Evolutionary conservation across 2,329 filamentous ascomycete species (phyloP).

Genomic region (Amesomyces nigricolor): DNA sequence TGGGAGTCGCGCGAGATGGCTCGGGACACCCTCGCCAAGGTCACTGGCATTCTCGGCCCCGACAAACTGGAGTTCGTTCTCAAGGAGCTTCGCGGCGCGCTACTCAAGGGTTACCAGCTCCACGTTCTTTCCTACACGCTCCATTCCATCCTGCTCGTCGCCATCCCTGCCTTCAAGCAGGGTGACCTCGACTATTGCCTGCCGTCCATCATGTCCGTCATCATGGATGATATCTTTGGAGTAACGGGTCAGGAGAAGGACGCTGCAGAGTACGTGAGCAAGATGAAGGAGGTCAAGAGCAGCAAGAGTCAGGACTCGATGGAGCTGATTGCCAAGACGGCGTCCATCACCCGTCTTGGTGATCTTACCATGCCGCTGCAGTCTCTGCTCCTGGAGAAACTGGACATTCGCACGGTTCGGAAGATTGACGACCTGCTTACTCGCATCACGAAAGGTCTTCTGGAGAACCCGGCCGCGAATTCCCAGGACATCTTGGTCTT

Average conservation of each 20-base stretch:
- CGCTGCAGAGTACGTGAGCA: slow-evolving; percentile 86
- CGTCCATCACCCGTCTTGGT: slow-evolving; percentile 67
- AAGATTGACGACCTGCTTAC: slow-evolving; percentile 88
- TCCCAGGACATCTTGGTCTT: slow-evolving; percentile 84
- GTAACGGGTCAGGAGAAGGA: slow-evolving; percentile 92
- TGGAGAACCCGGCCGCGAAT: slow-evolving; percentile 73
- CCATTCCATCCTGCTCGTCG: slow-evolving; percentile 78
- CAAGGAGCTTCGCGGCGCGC: slow-evolving; percentile 77
- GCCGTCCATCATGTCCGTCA: slow-evolving; percentile 67
- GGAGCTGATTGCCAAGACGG: slow-evolving; percentile 80
- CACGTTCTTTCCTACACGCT: slow-evolving; percentile 94
- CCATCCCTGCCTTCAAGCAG: slow-evolving; percentile 65
- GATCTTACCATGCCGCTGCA: slow-evolving; percentile 74
- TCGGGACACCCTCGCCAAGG: slow-evolving; percentile 78
- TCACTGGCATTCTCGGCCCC: slow-evolving; percentile 73
- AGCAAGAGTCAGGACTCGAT: slow-evolving; percentile 98
- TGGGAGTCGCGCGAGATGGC: slow-evolving; percentile 89
- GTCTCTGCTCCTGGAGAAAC: slow-evolving; percentile 71
- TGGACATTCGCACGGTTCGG: slow-evolving; percentile 74
- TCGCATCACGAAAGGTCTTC: slow-evolving; percentile 74
- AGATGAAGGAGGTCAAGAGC: slow-evolving; percentile 96
- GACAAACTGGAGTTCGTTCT: slow-evolving; percentile 87
- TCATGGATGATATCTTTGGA: slow-evolving; percentile 98
- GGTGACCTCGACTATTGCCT: slow-evolving; percentile 90
- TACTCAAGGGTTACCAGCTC: slow-evolving; percentile 83